Evolutionary conservation across 1,139 yeast species (phyloP).

Genomic region (Yamadazyma atmosphaerica): DNA sequence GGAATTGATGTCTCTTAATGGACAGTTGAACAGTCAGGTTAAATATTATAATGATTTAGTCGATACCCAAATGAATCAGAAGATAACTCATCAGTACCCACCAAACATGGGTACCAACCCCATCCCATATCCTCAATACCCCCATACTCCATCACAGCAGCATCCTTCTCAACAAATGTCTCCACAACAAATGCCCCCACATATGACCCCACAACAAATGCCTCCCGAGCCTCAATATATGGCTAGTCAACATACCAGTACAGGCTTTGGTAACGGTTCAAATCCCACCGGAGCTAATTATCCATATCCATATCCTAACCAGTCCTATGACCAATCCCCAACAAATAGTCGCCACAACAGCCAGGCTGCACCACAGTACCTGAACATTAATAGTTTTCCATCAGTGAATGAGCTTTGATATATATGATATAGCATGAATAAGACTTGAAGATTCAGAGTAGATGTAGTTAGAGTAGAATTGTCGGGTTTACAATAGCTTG

Average conservation of each 20-base stretch:
- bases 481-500: neutral
- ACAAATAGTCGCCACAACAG: neutral
- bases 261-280: slow-evolving; percentile 17
- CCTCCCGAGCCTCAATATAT: slow-evolving; percentile 5
- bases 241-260: slow-evolving; percentile 16
- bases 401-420: slow-evolving; percentile 25
- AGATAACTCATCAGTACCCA: slow-evolving; percentile 16
- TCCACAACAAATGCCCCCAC: slow-evolving; percentile 4
- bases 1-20: slow-evolving; percentile 70
- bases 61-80: slow-evolving; percentile 43
- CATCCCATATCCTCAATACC: slow-evolving; percentile 7
- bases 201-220: neutral
- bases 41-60: slow-evolving; percentile 67
- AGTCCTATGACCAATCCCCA: slow-evolving; percentile 2
- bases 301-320: slow-evolving; percentile 3
- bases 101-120: too few relatives aligned
- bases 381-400: slow-evolving; percentile 33
- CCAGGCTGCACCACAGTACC: slow-evolving; percentile 23
- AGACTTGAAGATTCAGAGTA: too few relatives aligned
- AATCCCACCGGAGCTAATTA: neutral
- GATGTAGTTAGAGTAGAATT: too few relatives aligned
- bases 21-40: slow-evolving; percentile 67
- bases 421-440: neutral
- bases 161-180: neutral
- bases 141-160: too few relatives aligned